These are phyloP conservation scores for Lactarius sanguifluus DNA, from an alignment of 768 basidiomycete genomes.

Conservation along the genomic window DNA sequence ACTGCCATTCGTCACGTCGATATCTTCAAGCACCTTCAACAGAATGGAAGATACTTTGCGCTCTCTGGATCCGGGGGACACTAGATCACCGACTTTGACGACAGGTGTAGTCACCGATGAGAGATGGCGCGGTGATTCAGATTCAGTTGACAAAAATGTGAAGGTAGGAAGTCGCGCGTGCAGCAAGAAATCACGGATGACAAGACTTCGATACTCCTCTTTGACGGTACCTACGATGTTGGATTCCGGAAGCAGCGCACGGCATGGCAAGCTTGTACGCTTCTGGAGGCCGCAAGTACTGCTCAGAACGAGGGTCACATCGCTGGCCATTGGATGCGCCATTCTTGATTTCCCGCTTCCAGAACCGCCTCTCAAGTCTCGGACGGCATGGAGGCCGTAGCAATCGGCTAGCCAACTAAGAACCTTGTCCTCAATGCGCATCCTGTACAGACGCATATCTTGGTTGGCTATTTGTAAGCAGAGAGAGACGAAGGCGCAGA, in stretches of 20 bases:
- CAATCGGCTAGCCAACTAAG: conserved; percentile 75
- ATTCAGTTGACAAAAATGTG: conserved; percentile 22
- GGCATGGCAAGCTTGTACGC: conserved; percentile 46
- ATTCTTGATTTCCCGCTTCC: conserved; percentile 42
- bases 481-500: conserved; percentile 76
- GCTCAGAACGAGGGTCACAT: conserved; percentile 63
- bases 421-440: conserved; percentile 86
- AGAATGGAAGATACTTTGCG: conserved; percentile 62
- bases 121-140: background rate
- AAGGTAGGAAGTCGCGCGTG: conserved; percentile 58
- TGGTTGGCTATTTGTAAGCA: conserved; percentile 71
- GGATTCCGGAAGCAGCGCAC: conserved; percentile 67
- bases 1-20: conserved; percentile 41
- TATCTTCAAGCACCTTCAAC: conserved; percentile 56
- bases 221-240: conserved; percentile 58
- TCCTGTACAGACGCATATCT: conserved; percentile 79
- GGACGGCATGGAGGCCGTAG: conserved; percentile 53
- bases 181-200: conserved; percentile 72
- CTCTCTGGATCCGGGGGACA: conserved; percentile 57
- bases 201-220: conserved; percentile 54
- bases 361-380: conserved; percentile 39
- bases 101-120: background rate
- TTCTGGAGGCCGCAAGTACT: conserved; percentile 58
- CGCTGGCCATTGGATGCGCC: conserved; percentile 54
- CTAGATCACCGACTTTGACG: conserved; percentile 36